Evolutionary conservation across 2,329 filamentous ascomycete species (phyloP), one percentile per base, ranked within the genome.

Genomic region (Colletotrichum magnum): DNA sequence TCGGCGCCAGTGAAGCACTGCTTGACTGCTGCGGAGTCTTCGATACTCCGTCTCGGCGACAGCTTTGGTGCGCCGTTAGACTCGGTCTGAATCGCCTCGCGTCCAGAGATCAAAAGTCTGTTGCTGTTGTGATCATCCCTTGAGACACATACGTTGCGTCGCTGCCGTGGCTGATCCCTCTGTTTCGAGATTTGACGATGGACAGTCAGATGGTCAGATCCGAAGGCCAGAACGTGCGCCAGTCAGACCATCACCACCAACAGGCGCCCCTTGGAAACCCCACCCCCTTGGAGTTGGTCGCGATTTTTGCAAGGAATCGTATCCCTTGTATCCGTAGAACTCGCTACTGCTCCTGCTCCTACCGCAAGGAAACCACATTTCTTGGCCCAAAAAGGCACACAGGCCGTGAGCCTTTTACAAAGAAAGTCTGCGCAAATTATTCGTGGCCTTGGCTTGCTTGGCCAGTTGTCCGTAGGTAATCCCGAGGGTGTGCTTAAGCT

Each of bases 401-500:
- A 57, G 64, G 57, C 57, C 56, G 62, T 18, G 18, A 18, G 18
- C 18, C 18, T 18, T 18, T 18, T 18, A 18, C 18, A 18, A 3
- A 36, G 2, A 36, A 10, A 36, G 47, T 51, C 53, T 50, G 43
- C 62, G 50, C 45, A 58, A 54, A 56, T 52, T 43, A 52, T 41
- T 43, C 41, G 28, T 28, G 18, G 6, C 52, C 36, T 64, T 48
- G 59, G 18, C 53, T 63, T 45, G 50, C 56, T 62, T 57, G 51
- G 56, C n/a, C 48, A 32, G 21, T 53, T 57, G 67, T 58, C 56
- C 51, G 52, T 32, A 51, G 32, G 15, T 51, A 59, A 58, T 68
- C 67, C 67, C 67, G 67, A 69, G 39, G 56, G 64, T 67, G 62
- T 60, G 67, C 67, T 69, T 69, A 69, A 69, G 67, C 67, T 69